Percentiles rank a stretch among this genome's conserved stretches.
phyloP scores from a whole-genome alignment of 768 basidiomycete genomes.

The Collybia nuda region DNA sequence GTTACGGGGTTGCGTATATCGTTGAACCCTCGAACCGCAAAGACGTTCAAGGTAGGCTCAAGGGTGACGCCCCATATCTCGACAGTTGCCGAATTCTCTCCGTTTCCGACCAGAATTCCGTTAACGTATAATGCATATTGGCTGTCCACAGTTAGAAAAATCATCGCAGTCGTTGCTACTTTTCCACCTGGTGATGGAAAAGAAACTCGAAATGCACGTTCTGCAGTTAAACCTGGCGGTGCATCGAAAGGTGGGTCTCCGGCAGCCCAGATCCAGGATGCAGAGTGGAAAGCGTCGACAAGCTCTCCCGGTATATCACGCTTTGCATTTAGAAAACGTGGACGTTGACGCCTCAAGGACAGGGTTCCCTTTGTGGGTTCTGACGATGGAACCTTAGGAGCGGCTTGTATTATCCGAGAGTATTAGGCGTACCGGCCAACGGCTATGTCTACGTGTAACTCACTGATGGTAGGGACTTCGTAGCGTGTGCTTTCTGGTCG shows the following conservation, averaged over 20 bases:
- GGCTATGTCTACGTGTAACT: too few relatives aligned
- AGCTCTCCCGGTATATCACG: too few relatives aligned
- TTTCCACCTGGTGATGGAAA: constrained; percentile 22
- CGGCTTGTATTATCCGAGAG: too few relatives aligned
- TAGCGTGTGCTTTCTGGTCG: too few relatives aligned
- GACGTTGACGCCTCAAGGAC: too few relatives aligned
- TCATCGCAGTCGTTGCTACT: constrained; percentile 13
- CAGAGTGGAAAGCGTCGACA: constrained; percentile 10
- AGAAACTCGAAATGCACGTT: constrained; percentile 28
- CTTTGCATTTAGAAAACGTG: too few relatives aligned
- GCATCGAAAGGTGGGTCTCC: constrained; percentile 18
- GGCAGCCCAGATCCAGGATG: constrained; percentile 28
- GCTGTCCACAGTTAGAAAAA: constrained; percentile 27
- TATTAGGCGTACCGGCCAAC: too few relatives aligned
- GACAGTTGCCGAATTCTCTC: constrained; percentile 22
- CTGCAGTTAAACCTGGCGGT: constrained; percentile 10
- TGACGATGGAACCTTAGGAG: too few relatives aligned
- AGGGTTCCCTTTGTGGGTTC: too few relatives aligned
- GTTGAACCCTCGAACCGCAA: constrained; percentile 27
- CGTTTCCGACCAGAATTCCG: constrained; percentile 19
- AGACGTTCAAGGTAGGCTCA: constrained; percentile 15
- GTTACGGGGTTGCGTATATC: constrained; percentile 13
- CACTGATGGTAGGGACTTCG: too few relatives aligned
- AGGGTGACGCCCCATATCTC: constrained; percentile 21
- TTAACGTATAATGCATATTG: constrained; percentile 26